phyloP scores from a whole-genome alignment of 176 grass and related monocot species.

The Melocanna baccifera region DNA sequence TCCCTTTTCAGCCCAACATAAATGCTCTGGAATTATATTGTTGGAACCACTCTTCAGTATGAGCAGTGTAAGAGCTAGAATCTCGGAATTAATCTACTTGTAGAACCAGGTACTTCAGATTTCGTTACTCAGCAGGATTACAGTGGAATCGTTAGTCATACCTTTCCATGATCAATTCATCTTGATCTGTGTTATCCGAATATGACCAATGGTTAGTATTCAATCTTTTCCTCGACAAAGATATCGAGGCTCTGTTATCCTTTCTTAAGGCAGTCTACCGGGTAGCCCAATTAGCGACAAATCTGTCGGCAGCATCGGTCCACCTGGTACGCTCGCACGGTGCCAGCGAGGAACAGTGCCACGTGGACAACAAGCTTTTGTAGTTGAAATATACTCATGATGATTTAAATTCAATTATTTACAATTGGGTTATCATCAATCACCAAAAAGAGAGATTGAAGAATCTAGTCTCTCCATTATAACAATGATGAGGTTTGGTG shows the following conservation, averaged over 20 bases:
- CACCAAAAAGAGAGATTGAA: too few relatives aligned
- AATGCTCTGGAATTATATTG: background rate
- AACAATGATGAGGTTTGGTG: too few relatives aligned
- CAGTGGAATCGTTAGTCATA: background rate
- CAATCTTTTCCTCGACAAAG: background rate
- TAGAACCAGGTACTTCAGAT: too few relatives aligned
- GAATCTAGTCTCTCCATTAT: too few relatives aligned
- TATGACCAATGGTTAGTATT: background rate
- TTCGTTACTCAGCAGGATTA: background rate
- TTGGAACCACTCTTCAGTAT: background rate
- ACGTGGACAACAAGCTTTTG: background rate
- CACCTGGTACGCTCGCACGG: background rate
- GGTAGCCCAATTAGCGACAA: background rate
- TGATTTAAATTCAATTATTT: too few relatives aligned
- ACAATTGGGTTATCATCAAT: too few relatives aligned
- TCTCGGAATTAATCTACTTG: background rate
- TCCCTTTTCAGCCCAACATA: background rate
- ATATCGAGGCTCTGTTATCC: background rate
- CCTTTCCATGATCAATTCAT: background rate
- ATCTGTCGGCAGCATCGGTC: background rate
- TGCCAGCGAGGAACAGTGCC: background rate
- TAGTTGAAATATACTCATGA: too few relatives aligned
- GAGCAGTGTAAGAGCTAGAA: background rate
- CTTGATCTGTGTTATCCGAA: background rate
- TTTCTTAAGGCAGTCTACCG: background rate